These are phyloP conservation scores for Penicillium lividum DNA, from an alignment of 495 filamentous ascomycete genomes.

Conservation along the genomic window DNA sequence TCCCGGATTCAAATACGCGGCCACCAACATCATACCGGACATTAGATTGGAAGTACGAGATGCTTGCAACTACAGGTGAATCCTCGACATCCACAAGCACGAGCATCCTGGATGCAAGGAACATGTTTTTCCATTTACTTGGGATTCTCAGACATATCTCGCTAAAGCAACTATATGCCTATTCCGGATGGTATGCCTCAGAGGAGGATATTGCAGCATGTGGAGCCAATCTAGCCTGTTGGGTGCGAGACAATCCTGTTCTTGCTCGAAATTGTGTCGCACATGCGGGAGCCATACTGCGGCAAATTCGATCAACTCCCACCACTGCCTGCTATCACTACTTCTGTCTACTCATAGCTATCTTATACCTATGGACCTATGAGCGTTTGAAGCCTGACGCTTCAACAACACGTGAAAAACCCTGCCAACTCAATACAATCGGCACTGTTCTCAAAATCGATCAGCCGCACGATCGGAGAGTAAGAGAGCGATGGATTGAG, in stretches of 20 bases:
- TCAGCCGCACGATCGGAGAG: neutral
- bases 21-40: neutral
- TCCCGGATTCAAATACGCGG: neutral
- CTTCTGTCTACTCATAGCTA: neutral
- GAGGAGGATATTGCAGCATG: neutral
- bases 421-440: neutral
- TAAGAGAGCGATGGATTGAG: neutral
- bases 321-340: neutral
- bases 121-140: neutral
- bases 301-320: neutral
- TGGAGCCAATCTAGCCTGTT: neutral
- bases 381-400: neutral
- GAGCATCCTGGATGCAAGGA: neutral
- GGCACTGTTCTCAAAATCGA: neutral
- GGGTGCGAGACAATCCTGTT: neutral
- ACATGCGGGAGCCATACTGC: neutral
- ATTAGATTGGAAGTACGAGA: neutral
- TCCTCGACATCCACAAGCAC: neutral
- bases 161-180: neutral
- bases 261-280: neutral
- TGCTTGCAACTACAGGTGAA: neutral
- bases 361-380: neutral
- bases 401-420: neutral
- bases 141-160: neutral
- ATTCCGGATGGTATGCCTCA: neutral